Conservation (phyloP, 177 flowering plant species). For the Vitis hybrid region DNA sequence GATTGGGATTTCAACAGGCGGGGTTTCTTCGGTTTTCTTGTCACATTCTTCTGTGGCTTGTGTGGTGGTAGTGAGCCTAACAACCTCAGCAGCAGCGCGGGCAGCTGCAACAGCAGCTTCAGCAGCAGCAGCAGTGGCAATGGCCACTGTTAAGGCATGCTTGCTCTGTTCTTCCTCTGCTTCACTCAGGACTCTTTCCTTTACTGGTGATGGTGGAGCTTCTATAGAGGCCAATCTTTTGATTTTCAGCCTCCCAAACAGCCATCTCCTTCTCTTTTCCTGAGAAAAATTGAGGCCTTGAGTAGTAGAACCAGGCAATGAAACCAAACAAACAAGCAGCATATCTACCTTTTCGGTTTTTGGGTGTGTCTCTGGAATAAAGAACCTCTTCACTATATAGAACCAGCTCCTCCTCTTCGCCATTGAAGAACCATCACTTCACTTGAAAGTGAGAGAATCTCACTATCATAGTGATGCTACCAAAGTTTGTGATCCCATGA, state of each 20-base stretch:
- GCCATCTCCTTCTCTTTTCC: slow-evolving; percentile 60
- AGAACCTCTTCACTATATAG: slow-evolving; percentile 44
- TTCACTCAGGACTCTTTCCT: slow-evolving; percentile 27
- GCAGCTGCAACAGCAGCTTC: slow-evolving; percentile 60
- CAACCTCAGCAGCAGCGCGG: slow-evolving; percentile 51
- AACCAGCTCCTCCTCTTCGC: slow-evolving; percentile 68
- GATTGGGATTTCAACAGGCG: neutral
- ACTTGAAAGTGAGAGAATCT: neutral
- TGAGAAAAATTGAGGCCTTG: slow-evolving; percentile 15
- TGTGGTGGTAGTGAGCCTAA: slow-evolving; percentile 30
- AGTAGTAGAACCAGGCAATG: neutral
- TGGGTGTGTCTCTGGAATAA: slow-evolving; percentile 38
- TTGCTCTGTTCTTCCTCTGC: slow-evolving; percentile 55
- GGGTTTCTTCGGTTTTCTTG: slow-evolving; percentile 12
- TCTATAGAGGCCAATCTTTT: slow-evolving; percentile 35
- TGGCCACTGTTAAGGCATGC: slow-evolving; percentile 44
- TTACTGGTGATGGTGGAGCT: slow-evolving; percentile 30
- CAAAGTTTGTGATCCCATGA: neutral
- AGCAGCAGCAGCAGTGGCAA: slow-evolving; percentile 56
- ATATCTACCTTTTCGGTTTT: slow-evolving; percentile 47
- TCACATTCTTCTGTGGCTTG: slow-evolving; percentile 10
- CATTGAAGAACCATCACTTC: slow-evolving; percentile 46
- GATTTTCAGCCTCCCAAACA: slow-evolving; percentile 37
- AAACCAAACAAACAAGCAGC: slow-evolving; percentile 7
- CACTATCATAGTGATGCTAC: neutral